Evolutionary conservation across 1,284 basidiomycete genomes (phyloP).

Genomic region (Ceratobasidium sp.): DNA sequence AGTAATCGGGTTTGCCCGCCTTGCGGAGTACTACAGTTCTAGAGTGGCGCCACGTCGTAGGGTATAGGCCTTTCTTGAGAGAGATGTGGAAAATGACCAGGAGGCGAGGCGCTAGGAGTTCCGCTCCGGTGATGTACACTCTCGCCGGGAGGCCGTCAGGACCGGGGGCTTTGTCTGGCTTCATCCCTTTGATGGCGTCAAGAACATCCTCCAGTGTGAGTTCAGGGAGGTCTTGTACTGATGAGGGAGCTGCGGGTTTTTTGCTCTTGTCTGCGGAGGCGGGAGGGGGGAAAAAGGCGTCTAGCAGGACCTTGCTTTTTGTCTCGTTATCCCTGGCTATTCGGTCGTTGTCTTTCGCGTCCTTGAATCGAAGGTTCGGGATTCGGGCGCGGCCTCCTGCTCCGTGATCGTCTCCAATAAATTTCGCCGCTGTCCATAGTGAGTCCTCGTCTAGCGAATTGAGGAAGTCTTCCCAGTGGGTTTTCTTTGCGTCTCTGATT

Average conservation of each 20-base stretch:
- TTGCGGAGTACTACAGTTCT: conserved; percentile 55
- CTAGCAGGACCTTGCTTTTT: conserved; percentile 31
- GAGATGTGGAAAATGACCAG: conserved; percentile 53
- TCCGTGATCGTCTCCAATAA: not conserved
- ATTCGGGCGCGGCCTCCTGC: conserved; percentile 12
- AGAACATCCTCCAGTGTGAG: no score
- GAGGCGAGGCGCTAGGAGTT: conserved; percentile 56
- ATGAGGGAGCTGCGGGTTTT: no score
- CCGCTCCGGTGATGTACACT: conserved; percentile 51
- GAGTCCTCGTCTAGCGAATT: no score
- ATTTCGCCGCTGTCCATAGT: conserved; percentile 45
- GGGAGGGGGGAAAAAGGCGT: conserved; percentile 48
- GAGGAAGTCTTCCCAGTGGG: no score
- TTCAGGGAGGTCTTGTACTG: no score
- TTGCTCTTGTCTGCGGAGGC: no score
- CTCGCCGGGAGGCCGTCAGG: conserved; percentile 57
- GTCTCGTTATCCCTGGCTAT: conserved; percentile 3
- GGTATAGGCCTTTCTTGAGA: no score
- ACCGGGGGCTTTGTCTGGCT: conserved; percentile 56
- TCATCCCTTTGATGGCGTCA: conserved; percentile 51
- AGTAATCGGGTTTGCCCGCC: conserved; percentile 51
- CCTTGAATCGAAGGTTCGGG: conserved; percentile 24
- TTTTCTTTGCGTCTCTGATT: conserved; percentile 17
- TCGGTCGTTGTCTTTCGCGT: not conserved
- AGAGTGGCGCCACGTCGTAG: no score